A percentile compares a stretch with the other conserved stretches of the same genome.
These are phyloP conservation scores for Pyrenophora seminiperda DNA, from an alignment of 2,329 filamentous ascomycete genomes.

Conservation along the genomic window DNA sequence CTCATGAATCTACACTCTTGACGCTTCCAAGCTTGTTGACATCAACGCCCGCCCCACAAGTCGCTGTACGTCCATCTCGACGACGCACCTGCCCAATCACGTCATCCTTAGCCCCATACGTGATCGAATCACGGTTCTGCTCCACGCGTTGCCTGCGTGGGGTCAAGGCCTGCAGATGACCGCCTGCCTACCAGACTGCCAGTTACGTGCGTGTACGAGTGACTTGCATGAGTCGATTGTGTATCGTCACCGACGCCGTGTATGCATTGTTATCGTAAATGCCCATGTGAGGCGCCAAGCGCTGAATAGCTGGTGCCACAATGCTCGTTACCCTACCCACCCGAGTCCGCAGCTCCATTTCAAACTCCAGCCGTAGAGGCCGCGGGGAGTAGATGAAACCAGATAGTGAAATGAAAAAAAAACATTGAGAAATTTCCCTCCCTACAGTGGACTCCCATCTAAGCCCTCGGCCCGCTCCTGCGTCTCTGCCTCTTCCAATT, in stretches of 20 bases:
- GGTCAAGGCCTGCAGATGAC: slow-evolving; percentile 6
- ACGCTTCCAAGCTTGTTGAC: neutral
- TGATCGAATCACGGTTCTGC: slow-evolving; percentile 10
- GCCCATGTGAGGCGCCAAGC: slow-evolving; percentile 4
- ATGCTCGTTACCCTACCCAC: slow-evolving; percentile 11
- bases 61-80: neutral
- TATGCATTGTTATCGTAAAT: neutral
- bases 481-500: slow-evolving; percentile 56
- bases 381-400: neutral
- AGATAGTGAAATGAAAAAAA: slow-evolving; percentile 1
- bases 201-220: slow-evolving; percentile 10
- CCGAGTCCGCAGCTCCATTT: neutral
- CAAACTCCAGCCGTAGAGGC: slow-evolving; percentile 1
- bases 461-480: slow-evolving; percentile 44
- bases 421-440: neutral
- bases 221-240: slow-evolving; percentile 6
- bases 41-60: neutral
- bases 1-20: neutral
- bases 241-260: neutral
- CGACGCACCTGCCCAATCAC: slow-evolving; percentile 4
- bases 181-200: neutral
- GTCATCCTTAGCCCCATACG: slow-evolving; percentile 15
- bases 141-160: slow-evolving; percentile 2
- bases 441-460: slow-evolving; percentile 40
- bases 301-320: slow-evolving; percentile 15